Evolutionary conservation across 495 filamentous ascomycete species (phyloP).

Genomic region (Talaromyces adpressus): DNA sequence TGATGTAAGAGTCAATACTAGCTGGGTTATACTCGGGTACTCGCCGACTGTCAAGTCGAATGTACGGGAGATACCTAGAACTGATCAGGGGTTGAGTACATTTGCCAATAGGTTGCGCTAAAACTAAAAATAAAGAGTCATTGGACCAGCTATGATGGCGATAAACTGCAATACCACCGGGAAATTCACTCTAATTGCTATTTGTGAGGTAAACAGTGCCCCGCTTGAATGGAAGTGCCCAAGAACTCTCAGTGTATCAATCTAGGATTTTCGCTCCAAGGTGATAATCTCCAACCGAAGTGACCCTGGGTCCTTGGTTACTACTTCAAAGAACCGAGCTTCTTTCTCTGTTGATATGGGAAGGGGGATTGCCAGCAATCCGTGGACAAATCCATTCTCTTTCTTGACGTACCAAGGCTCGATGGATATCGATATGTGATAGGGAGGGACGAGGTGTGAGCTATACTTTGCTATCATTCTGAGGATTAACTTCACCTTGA

Average conservation of each 20-base stretch:
- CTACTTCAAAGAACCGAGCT: neutral
- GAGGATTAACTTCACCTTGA: neutral
- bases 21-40: neutral
- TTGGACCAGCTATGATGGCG: neutral
- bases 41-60: neutral
- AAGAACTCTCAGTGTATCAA: neutral
- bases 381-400: neutral
- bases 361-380: neutral
- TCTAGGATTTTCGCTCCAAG: neutral
- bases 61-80: neutral
- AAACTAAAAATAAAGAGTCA: neutral
- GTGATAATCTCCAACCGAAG: neutral
- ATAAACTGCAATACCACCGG: neutral
- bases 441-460: neutral
- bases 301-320: neutral
- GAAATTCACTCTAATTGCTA: neutral
- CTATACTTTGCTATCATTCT: neutral
- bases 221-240: neutral
- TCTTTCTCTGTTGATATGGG: neutral
- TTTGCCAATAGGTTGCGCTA: neutral
- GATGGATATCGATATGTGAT: neutral
- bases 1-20: neutral
- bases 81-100: neutral
- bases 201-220: neutral
- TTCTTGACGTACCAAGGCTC: neutral